These are phyloP conservation scores for Cotoneaster glaucophyllus DNA, from an alignment of 306 rosid genomes.

Conservation along the genomic window DNA sequence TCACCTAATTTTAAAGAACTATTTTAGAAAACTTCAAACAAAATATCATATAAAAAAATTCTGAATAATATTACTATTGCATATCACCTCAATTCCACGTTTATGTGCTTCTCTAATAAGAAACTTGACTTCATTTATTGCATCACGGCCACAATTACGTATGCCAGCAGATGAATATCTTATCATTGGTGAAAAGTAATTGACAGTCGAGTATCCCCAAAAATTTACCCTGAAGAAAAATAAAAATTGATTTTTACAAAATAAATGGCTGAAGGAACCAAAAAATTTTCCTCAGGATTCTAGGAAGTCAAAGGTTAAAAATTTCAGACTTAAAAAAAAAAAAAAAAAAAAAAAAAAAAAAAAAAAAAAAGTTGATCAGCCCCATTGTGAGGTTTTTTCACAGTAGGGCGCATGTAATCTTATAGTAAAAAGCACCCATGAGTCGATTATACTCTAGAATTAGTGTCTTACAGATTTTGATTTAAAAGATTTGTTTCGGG, in stretches of 20 bases:
- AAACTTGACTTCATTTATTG: conserved; percentile 73
- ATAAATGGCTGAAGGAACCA: neutral
- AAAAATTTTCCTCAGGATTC: neutral
- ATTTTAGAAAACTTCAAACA: conserved; percentile 7
- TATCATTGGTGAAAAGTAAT: conserved; percentile 90
- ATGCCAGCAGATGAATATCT: conserved; percentile 82
- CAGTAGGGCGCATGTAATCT: neutral
- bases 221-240: conserved; percentile 67
- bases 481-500: neutral
- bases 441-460: neutral
- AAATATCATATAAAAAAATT: neutral
- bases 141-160: conserved; percentile 72
- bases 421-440: neutral
- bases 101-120: conserved; percentile 89
- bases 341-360: no score
- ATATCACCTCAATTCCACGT: conserved; percentile 85
- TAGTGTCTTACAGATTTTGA: neutral
- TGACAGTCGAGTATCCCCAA: conserved; percentile 97
- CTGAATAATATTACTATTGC: conserved; percentile 2
- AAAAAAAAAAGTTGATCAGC: no score
- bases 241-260: neutral
- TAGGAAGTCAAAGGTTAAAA: neutral
- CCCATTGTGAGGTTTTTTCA: neutral
- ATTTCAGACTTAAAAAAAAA: neutral
- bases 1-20: conserved; percentile 53